phyloP scores from a whole-genome alignment of 2,329 filamentous ascomycete genomes.

The Raffaelea arxii region DNA sequence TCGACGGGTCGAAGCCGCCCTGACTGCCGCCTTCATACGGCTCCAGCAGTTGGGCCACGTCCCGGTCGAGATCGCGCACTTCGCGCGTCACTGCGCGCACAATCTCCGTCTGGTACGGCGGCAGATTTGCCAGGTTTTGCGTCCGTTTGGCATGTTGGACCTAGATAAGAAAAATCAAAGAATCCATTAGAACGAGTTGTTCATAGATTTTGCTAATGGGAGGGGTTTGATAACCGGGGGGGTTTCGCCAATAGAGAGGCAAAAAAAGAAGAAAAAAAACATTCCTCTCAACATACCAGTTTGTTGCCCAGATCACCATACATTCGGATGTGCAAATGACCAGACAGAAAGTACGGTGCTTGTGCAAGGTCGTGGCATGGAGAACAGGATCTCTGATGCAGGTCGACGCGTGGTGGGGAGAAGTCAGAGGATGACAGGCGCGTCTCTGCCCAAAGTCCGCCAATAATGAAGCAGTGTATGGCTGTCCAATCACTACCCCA shows the following conservation, averaged over 20 bases:
- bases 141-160: slow-evolving; percentile 95
- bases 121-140: slow-evolving; percentile 74
- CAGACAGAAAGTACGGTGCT: no score
- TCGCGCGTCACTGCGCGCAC: slow-evolving; percentile 82
- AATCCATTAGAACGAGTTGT: no score
- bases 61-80: slow-evolving; percentile 85
- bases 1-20: slow-evolving; percentile 74
- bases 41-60: slow-evolving; percentile 68
- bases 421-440: no score
- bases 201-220: no score
- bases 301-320: slow-evolving; percentile 85
- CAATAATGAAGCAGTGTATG: no score
- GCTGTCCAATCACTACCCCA: no score
- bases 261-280: background rate
- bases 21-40: slow-evolving; percentile 75
- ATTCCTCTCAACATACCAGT: slow-evolving; percentile 56
- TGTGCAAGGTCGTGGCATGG: no score
- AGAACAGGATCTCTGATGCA: no score
- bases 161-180: slow-evolving; percentile 38
- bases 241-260: background rate
- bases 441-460: no score
- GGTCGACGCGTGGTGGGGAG: no score
- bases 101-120: slow-evolving; percentile 85
- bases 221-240: background rate
- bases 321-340: no score